phyloP scores from a whole-genome alignment of 2,329 filamentous ascomycete species.

The Graphilbum ipis-grandicollis region DNA sequence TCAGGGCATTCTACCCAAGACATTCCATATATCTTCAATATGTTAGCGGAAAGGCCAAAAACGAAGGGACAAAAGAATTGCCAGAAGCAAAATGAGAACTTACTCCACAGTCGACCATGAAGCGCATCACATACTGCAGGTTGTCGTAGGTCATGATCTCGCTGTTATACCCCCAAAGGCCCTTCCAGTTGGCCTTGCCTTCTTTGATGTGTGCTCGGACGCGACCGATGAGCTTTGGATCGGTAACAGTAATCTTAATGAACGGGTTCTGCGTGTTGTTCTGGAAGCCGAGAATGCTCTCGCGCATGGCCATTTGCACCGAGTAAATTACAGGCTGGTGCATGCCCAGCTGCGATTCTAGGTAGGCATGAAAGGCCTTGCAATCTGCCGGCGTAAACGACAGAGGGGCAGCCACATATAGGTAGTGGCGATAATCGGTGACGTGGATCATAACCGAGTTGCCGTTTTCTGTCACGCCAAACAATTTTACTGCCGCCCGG shows the following conservation, averaged over 20 bases:
- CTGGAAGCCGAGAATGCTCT: slow-evolving; percentile 88
- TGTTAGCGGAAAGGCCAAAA: not conserved
- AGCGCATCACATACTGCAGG: slow-evolving; percentile 84
- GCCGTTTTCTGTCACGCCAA: slow-evolving; percentile 70
- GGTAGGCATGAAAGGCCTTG: slow-evolving; percentile 56
- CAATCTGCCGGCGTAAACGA: slow-evolving; percentile 68
- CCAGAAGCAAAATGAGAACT: not conserved
- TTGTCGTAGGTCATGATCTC: slow-evolving; percentile 87
- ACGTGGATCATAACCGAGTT: slow-evolving; percentile 92
- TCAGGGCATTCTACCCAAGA: slow-evolving; percentile 85
- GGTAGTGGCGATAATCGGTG: slow-evolving; percentile 88
- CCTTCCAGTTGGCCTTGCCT: slow-evolving; percentile 72
- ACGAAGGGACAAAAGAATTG: not conserved
- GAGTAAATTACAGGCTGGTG: slow-evolving; percentile 55
- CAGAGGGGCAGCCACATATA: slow-evolving; percentile 79
- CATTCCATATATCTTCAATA: no score
- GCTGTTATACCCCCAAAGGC: slow-evolving; percentile 55
- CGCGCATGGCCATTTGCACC: slow-evolving; percentile 64
- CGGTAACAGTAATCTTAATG: slow-evolving; percentile 80
- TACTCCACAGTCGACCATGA: slow-evolving; percentile 94
- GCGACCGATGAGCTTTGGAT: slow-evolving; percentile 67
- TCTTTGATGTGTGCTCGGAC: slow-evolving; percentile 61
- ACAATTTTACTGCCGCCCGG: slow-evolving; percentile 67
- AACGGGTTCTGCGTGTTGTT: slow-evolving; percentile 86
- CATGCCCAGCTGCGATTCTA: slow-evolving; percentile 64